Percentiles rank a stretch among this genome's conserved stretches.
Evolutionary conservation across 2,329 filamentous ascomycete genomes (phyloP).

Genomic region (Paecilomyces fulvus): DNA sequence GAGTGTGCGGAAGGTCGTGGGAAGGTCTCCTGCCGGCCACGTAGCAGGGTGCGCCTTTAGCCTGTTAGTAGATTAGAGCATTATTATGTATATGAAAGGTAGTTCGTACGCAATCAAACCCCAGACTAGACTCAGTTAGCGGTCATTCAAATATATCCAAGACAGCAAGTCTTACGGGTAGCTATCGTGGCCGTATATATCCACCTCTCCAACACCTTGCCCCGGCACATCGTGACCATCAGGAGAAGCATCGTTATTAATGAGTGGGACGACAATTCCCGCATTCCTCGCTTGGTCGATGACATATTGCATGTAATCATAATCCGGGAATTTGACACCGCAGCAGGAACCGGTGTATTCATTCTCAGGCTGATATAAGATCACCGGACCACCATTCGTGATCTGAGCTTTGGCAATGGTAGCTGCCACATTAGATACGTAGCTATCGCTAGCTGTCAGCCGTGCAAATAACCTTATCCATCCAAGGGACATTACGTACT

Average conservation of each 20-base stretch:
- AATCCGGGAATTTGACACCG: constrained; percentile 53
- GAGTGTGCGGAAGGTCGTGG: constrained; percentile 45
- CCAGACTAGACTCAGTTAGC: constrained; percentile 18
- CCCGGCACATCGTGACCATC: constrained; percentile 57
- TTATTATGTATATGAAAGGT: neutral
- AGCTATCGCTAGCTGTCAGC: constrained; percentile 32
- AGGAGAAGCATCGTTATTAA: constrained; percentile 63
- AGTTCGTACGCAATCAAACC: constrained; percentile 31
- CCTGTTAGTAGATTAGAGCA: constrained; percentile 4
- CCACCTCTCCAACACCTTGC: constrained; percentile 46
- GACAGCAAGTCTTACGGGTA: constrained; percentile 41
- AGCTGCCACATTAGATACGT: constrained; percentile 52
- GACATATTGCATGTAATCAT: constrained; percentile 61
- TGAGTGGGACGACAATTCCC: constrained; percentile 65
- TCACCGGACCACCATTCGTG: constrained; percentile 72
- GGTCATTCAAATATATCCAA: neutral
- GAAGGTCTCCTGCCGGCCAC: constrained; percentile 52
- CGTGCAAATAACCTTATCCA: neutral
- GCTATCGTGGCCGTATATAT: constrained; percentile 60
- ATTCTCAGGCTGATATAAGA: constrained; percentile 73
- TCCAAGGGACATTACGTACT: constrained; percentile 32
- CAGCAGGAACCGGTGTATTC: constrained; percentile 56
- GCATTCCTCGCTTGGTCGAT: constrained; percentile 59
- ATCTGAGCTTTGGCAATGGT: constrained; percentile 70
- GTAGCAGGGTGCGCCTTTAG: constrained; percentile 44